phyloP scores from a whole-genome alignment of 306 rosid species.

The Trichosanthes truncata region DNA sequence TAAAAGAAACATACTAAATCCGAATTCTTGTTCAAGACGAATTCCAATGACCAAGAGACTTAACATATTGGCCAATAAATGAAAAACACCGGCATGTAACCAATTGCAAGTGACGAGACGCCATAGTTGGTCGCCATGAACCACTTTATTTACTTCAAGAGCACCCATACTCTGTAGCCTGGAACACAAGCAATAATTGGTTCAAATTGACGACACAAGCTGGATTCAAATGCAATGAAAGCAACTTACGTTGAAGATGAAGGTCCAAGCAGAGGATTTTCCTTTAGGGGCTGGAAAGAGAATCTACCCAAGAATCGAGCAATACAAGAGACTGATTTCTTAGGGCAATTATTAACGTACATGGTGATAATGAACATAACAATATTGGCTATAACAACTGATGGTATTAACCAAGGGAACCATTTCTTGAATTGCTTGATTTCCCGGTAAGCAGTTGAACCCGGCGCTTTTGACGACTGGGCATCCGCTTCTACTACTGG shows the following conservation, averaged over 20 bases:
- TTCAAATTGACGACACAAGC: conserved; percentile 7
- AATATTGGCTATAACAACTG: conserved; percentile 48
- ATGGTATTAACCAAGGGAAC: conserved; percentile 69
- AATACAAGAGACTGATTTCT: conserved; percentile 62
- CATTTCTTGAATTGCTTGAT: conserved; percentile 58
- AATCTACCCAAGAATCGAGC: conserved; percentile 62
- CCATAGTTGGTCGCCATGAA: conserved; percentile 72
- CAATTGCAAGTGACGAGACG: conserved; percentile 81
- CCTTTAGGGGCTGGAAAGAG: conserved; percentile 86
- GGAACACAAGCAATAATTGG: conserved; percentile 19
- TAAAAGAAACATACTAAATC: conserved; percentile 54
- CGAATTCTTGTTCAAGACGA: conserved; percentile 97
- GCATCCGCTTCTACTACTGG: conserved; percentile 34
- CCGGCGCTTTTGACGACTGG: conserved; percentile 18
- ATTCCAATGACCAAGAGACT: conserved; percentile 81
- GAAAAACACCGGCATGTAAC: conserved; percentile 93
- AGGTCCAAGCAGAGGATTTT: conserved; percentile 92
- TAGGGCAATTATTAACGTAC: conserved; percentile 85
- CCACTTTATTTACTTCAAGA: conserved; percentile 62
- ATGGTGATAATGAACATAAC: conserved; percentile 54
- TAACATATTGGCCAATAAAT: conserved; percentile 77
- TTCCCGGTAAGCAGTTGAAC: conserved; percentile 25
- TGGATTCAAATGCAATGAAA: not conserved
- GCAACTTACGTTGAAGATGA: conserved; percentile 66
- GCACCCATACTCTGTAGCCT: conserved; percentile 93